Evolutionary conservation across 2,329 filamentous ascomycete species (phyloP).

Genomic region (Pseudodiploospora longispora): DNA sequence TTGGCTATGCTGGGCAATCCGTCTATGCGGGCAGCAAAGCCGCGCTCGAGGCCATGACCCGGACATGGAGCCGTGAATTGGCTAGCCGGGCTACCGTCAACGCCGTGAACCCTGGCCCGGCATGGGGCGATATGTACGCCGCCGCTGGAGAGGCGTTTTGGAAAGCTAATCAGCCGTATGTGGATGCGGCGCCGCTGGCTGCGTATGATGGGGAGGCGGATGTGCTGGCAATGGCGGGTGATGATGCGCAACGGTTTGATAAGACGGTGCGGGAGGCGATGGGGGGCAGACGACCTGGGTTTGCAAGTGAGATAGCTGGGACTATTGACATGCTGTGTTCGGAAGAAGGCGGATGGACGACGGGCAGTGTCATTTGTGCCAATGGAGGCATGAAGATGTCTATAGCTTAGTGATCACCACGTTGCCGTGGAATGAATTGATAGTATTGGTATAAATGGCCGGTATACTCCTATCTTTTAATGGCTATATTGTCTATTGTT

Average conservation of each 20-base stretch:
- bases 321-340: conserved; percentile 64
- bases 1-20: conserved; percentile 46
- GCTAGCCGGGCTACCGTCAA: conserved; percentile 46
- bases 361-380: conserved; percentile 63
- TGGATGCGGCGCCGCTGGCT: conserved; percentile 27
- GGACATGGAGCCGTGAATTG: conserved; percentile 51
- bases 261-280: conserved; percentile 23
- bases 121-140: conserved; percentile 45
- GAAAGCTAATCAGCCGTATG: conserved; percentile 30
- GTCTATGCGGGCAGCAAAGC: conserved; percentile 53
- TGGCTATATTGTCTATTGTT: too few species aligned
- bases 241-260: conserved; percentile 25
- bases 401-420: conserved; percentile 18
- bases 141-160: conserved; percentile 25
- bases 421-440: too few species aligned
- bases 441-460: too few species aligned
- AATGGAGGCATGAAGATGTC: conserved; percentile 47
- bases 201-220: conserved; percentile 24
- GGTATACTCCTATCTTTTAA: too few species aligned
- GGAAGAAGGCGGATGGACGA: conserved; percentile 59
- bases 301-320: conserved; percentile 53
- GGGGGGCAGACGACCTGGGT: conserved; percentile 26
- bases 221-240: conserved; percentile 21
- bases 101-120: conserved; percentile 49
- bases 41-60: conserved; percentile 51